Evolutionary conservation across 1,284 basidiomycete species (phyloP).

Genomic region (Porodaedalea pini): DNA sequence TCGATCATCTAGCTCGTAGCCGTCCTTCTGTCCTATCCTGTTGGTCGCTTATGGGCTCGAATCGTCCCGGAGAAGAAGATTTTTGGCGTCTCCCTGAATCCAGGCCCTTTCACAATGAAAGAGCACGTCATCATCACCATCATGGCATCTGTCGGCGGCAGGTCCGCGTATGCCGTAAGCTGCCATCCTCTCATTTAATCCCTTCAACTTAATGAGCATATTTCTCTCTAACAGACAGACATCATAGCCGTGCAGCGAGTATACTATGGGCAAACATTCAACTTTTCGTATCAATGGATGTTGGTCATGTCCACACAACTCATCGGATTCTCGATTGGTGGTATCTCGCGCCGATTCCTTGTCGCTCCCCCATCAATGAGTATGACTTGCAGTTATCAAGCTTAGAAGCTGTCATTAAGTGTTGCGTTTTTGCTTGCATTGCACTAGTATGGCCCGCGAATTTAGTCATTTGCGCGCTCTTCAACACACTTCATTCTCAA

Average conservation of each 20-base stretch:
- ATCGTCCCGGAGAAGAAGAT: conserved; percentile 25
- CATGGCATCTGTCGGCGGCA: conserved; percentile 38
- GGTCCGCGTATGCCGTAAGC: conserved; percentile 33
- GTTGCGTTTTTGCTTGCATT: background rate
- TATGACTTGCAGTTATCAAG: conserved; percentile 29
- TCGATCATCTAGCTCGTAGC: conserved; percentile 23
- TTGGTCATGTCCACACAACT: conserved; percentile 64
- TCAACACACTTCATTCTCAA: conserved; percentile 50
- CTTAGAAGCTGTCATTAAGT: background rate
- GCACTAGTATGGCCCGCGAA: conserved; percentile 65
- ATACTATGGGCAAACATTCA: conserved; percentile 47
- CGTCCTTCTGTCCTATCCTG: conserved; percentile 28
- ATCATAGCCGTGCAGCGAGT: conserved; percentile 62
- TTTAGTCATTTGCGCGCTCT: conserved; percentile 52
- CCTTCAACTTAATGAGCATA: conserved; percentile 17
- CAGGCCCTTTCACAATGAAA: conserved; percentile 35
- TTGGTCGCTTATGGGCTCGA: conserved; percentile 26
- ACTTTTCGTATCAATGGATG: conserved; percentile 48
- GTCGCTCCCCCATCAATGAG: conserved; percentile 79
- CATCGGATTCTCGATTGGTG: conserved; percentile 67
- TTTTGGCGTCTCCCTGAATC: conserved; percentile 29
- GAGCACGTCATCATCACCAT: conserved; percentile 29
- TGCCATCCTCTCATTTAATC: background rate
- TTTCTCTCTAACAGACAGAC: conserved; percentile 39
- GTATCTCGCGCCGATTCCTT: conserved; percentile 59